Evolutionary conservation across 345 rosid genomes (phyloP), one percentile per base, ranked within the genome.

Genomic region (Moricandia arvensis): DNA sequence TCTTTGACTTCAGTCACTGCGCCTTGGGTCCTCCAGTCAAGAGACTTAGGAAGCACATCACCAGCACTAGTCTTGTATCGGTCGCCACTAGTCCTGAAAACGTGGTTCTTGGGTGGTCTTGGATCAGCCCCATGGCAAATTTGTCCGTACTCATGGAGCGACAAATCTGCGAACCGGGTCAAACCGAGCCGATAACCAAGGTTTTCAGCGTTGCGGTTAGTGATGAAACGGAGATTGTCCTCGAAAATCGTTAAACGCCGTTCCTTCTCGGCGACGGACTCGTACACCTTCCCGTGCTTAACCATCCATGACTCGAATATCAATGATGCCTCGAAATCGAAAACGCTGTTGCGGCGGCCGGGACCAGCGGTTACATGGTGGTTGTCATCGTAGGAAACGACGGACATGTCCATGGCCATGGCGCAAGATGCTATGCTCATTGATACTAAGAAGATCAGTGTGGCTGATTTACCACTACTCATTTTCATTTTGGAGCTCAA

Each of bases 21-120:
- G 1, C 96, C 91, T 77, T 89, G 84, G 74, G 80, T 85, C 67
- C 98, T 90, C 98, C 98, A 93, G 60, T 90, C 98, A 5, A 90
- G 83, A 0, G 93, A 82, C 76, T 84, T 78, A 24, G 93, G 97
- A 75, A 86, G 73, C 47, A 79, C 82, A 54, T 60, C 73, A 3
- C 82, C 84, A 73, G 57, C 82, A 74, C 69, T 54, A 70, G 59
- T 45, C 59, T 35, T 61, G 75, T 77, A 87, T 38, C 85, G 70
- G 15, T 82, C 18, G 34, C 83, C 75, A 18, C 35, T 75, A 59
- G 33, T 69, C 63, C 72, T 75, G 64, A 62, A 30, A 3, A 17
- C 79, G 37, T 61, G 71, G 59, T 53, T 69, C 66, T 9, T 12
- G 15, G 78, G 68, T 58, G 74, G 78, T 27, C 81, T 17, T 18